Conservation (phyloP, 116 monocot genomes). For the Cymodocea nodosa region DNA sequence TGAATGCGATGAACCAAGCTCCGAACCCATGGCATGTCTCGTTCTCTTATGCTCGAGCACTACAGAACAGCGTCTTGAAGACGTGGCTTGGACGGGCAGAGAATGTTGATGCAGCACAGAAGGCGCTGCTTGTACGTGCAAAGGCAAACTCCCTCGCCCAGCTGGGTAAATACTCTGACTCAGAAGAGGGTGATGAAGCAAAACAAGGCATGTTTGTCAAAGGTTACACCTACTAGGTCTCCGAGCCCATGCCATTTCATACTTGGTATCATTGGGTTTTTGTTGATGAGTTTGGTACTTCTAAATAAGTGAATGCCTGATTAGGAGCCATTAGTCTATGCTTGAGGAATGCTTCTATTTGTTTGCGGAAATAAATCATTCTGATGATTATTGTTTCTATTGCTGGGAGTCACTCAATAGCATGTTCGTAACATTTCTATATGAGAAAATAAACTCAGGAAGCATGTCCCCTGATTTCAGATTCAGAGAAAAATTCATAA, state of each 20-base stretch:
- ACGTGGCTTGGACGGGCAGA: conserved; percentile 88
- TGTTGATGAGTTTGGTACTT: background rate
- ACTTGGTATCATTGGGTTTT: background rate
- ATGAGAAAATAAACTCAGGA: background rate
- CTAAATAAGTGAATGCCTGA: conserved; percentile 1
- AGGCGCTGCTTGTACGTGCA: conserved; percentile 63
- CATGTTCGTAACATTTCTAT: background rate
- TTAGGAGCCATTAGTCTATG: too few relatives aligned
- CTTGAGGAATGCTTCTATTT: too few relatives aligned
- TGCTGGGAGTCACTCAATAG: too few relatives aligned
- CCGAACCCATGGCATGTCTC: conserved; percentile 98
- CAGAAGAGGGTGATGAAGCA: conserved; percentile 71
- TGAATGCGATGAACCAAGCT: conserved; percentile 92
- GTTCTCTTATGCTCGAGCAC: conserved; percentile 91
- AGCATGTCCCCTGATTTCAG: too few relatives aligned
- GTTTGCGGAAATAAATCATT: too few relatives aligned
- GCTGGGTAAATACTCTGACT: conserved; percentile 56
- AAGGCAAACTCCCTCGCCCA: conserved; percentile 89
- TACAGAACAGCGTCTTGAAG: conserved; percentile 83
- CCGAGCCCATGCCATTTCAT: background rate
- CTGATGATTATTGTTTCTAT: too few relatives aligned
- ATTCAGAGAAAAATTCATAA: too few relatives aligned
- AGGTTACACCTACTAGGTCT: conserved; percentile 76
- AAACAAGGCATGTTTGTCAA: conserved; percentile 93
- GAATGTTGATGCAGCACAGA: conserved; percentile 65